These are phyloP conservation scores for Globisporangium irregulare DNA, from an alignment of 352 stramenopile species.

Conservation along the genomic window DNA sequence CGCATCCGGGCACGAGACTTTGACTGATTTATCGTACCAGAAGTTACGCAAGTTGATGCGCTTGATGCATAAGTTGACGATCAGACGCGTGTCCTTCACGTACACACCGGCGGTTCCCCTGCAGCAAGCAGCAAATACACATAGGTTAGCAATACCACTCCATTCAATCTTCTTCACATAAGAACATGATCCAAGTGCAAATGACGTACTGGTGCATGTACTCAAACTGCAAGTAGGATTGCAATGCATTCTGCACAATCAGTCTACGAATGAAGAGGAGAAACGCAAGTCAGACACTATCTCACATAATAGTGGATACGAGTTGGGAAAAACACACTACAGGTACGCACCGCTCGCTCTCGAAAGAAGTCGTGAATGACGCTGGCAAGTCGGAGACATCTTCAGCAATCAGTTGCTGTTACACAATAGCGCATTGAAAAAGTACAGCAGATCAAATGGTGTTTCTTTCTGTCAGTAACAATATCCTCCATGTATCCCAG, in stretches of 20 bases:
- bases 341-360: slow-evolving; percentile 61
- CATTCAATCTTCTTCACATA: background rate
- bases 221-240: slow-evolving; percentile 83
- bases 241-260: slow-evolving; percentile 62
- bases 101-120: slow-evolving; percentile 82
- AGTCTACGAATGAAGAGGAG: slow-evolving; percentile 18
- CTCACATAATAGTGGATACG: background rate
- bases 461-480: background rate
- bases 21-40: slow-evolving; percentile 37
- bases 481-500: background rate
- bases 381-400: slow-evolving; percentile 49
- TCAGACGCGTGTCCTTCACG: slow-evolving; percentile 52
- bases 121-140: background rate
- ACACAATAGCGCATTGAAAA: background rate
- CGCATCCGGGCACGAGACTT: background rate
- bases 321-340: background rate
- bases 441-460: background rate
- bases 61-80: slow-evolving; percentile 82
- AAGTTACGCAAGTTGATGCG: slow-evolving; percentile 89
- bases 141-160: slow-evolving; percentile 6
- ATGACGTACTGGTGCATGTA: slow-evolving; percentile 69
- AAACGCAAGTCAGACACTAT: slow-evolving; percentile 5
- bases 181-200: background rate
- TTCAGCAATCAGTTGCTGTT: slow-evolving; percentile 42
- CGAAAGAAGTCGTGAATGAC: slow-evolving; percentile 41